Conservation (phyloP, 306 rosid species). For the Sindora glabra region DNA sequence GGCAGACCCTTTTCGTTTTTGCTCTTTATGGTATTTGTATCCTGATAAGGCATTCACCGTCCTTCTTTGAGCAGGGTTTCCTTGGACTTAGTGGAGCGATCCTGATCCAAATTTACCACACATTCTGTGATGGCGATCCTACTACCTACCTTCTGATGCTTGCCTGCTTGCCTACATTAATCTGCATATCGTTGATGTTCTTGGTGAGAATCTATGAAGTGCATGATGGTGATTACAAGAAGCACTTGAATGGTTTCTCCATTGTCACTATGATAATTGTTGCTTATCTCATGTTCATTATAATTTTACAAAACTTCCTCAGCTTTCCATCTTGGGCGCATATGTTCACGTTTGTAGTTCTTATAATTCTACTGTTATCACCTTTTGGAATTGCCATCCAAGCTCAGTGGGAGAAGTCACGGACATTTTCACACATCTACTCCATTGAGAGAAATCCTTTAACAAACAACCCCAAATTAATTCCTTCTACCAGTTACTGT, state of each 20-base stretch:
- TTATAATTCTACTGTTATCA: slow-evolving; percentile 44
- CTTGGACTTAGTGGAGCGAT: slow-evolving; percentile 91
- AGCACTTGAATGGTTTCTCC: slow-evolving; percentile 58
- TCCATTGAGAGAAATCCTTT: slow-evolving; percentile 17
- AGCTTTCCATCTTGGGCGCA: slow-evolving; percentile 44
- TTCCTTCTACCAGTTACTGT: slow-evolving; percentile 7
- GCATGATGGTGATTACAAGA: slow-evolving; percentile 31
- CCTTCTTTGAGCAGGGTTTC: slow-evolving; percentile 55
- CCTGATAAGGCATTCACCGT: background rate
- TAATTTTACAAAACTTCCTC: slow-evolving; percentile 39
- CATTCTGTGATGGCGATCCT: slow-evolving; percentile 50
- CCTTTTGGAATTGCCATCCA: slow-evolving; percentile 60
- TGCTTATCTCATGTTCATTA: slow-evolving; percentile 55
- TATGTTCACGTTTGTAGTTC: slow-evolving; percentile 24
- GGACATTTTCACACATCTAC: background rate
- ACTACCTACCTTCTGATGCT: slow-evolving; percentile 59
- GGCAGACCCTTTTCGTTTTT: background rate
- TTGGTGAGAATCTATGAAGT: slow-evolving; percentile 56
- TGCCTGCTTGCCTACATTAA: slow-evolving; percentile 57
- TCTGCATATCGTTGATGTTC: slow-evolving; percentile 47
- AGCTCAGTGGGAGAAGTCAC: slow-evolving; percentile 41
- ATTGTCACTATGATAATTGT: slow-evolving; percentile 47
- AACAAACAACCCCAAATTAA: background rate
- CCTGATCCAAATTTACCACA: slow-evolving; percentile 56
- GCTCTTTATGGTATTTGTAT: background rate